Base-by-base conservation (phyloP, 2,329 filamentous ascomycete species). In the Orbilia blumenaviensis region DNA sequence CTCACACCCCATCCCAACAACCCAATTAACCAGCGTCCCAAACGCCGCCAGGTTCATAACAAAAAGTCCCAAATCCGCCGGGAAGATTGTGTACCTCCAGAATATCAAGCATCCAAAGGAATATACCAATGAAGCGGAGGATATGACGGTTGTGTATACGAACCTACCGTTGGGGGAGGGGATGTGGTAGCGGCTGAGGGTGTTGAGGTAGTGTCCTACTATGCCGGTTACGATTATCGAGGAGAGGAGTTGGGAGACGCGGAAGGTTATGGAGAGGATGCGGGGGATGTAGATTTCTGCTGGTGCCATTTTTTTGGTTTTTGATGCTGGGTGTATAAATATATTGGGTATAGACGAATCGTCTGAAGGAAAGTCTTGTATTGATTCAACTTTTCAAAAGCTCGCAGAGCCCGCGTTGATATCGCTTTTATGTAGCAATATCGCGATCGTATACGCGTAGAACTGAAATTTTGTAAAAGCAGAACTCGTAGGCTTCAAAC, bases 201-300 rank as follows among this genome's bases (percentile, higher is more conserved):
- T 76, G 50, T 64, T 46, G 48, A 69, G 64, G 64, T 76, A 76
- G 72, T 76, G 72, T 12, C 72, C 72, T 8, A 52, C 60, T n/a
- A 76, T 76, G 4, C 72, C 72, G 3, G 64, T 76, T 23, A 76
- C 48, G 56, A 76, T 61, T 10, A 69, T 38, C 3, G 72, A 52
- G n/a, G 64, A 66, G 25, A 76, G 36, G 29, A 76, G 60, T 48
- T 76, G 72, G 21, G 50, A 29, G 3, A 76, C 16, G 48, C 72
- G 72, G 50, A 76, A 41, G 50, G 34, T 0, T 29, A 76, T 23
- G 41, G 64, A 25, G 42, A 66, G 34, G 29, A 76, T 48, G 32
- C 72, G 72, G 41, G 72, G 72, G 21, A 76, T 8, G 64, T 75
- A 75, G 48, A 60, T 4, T 34, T 71, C 54, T 29, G 72, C 42